Percentiles rank a stretch among this genome's conserved stretches.
Conservation (phyloP, 1,139 yeast genomes). For the Wickerhamomyces sp. region DNA sequence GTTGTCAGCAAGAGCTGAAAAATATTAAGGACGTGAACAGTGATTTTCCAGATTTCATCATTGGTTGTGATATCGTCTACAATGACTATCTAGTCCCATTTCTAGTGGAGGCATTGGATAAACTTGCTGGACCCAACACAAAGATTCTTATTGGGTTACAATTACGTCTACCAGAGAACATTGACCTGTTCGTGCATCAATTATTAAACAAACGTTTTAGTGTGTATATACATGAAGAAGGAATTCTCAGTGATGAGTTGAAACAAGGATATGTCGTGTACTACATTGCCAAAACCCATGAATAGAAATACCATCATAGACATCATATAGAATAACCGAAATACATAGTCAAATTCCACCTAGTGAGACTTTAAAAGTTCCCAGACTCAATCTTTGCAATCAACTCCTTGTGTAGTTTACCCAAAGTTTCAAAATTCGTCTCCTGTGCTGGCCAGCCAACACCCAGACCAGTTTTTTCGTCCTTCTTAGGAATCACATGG, state of each 20-base stretch:
- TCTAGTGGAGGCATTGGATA: conserved; percentile 40
- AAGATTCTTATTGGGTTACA: conserved; percentile 48
- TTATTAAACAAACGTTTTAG: conserved; percentile 38
- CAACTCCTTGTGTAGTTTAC: conserved; percentile 59
- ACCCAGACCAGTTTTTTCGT: conserved; percentile 61
- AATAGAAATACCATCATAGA: not conserved
- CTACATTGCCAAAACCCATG: conserved; percentile 21
- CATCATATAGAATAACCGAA: not conserved
- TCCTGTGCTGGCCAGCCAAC: conserved; percentile 92
- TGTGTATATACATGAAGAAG: conserved; percentile 36
- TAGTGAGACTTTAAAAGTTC: conserved; percentile 3
- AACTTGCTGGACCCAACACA: conserved; percentile 31
- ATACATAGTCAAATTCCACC: not conserved
- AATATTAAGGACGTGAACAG: conserved; percentile 20
- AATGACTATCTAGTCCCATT: conserved; percentile 56
- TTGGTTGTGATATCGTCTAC: conserved; percentile 70
- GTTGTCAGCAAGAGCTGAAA: conserved; percentile 31
- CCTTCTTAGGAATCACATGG: conserved; percentile 88
- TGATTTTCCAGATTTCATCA: conserved; percentile 37
- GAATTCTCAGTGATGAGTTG: conserved; percentile 28
- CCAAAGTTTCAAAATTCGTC: conserved; percentile 66
- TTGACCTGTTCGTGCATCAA: conserved; percentile 40
- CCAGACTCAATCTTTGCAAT: conserved; percentile 42
- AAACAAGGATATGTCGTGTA: conserved; percentile 41
- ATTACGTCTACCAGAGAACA: conserved; percentile 47